These are phyloP conservation scores for Lentinula guzmanii DNA, from an alignment of 768 basidiomycete genomes.

Conservation along the genomic window DNA sequence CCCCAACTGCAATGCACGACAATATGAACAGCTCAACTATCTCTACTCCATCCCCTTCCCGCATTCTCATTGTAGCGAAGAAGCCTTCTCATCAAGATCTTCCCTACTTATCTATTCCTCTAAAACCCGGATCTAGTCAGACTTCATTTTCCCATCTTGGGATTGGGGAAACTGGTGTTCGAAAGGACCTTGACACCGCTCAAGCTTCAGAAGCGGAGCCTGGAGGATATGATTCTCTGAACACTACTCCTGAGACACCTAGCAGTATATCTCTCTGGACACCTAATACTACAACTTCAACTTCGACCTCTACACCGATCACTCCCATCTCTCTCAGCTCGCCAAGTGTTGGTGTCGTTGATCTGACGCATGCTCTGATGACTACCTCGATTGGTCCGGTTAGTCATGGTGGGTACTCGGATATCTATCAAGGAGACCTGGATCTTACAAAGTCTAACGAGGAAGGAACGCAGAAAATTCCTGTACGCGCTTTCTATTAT, in stretches of 20 bases:
- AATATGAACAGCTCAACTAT: not conserved
- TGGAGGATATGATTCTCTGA: not conserved
- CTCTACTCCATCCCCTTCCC: not conserved
- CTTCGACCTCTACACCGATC: not conserved
- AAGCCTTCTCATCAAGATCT: not conserved
- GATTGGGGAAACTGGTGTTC: not conserved
- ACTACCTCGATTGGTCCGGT: constrained; percentile 24
- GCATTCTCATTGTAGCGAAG: not conserved
- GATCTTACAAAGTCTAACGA: constrained; percentile 2
- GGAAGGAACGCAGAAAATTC: constrained; percentile 14
- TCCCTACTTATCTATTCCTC: not conserved
- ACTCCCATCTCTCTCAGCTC: constrained; percentile 23
- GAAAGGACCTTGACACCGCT: no score
- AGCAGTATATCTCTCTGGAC: not conserved
- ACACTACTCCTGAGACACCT: not conserved
- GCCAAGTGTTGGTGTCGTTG: constrained; percentile 26
- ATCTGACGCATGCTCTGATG: constrained; percentile 21
- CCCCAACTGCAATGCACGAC: not conserved
- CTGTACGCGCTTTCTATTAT: not conserved
- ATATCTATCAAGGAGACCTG: constrained; percentile 41
- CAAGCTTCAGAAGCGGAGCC: not conserved
- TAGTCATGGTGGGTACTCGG: constrained; percentile 42
- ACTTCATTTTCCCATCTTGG: not conserved
- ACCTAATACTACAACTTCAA: not conserved
- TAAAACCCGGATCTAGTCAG: not conserved